Evolutionary conservation across 192 early-diverging fungal genomes (phyloP), one percentile per base, ranked within the genome.

Genomic region (Linnemannia zychae): DNA sequence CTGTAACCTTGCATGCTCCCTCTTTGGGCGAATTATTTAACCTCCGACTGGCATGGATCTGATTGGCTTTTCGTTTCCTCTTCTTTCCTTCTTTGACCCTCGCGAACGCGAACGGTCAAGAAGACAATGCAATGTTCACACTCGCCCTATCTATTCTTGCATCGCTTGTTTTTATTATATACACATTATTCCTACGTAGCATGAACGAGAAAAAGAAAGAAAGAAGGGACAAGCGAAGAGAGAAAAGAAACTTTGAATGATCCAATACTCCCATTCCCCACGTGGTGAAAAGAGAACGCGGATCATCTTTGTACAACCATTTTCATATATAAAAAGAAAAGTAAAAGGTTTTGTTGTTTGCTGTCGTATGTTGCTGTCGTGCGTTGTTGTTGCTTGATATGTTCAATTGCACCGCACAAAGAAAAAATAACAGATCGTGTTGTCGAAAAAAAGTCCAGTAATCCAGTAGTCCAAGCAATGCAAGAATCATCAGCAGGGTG

Each of bases 291-390:
- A 20, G 67, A 24, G 28, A 36, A 33, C n/a, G n/a, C n/a, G n/a
- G n/a, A n/a, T n/a, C 67, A 44, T 44, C 38, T 40, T 69, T 69
- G 37, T 40, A 63, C 57, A 63, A 63, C 57, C 57, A 15, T 63
- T 24, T 44, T 44, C 40, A 44, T n/a, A n/a, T n/a, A 44, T 3
- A 44, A 63, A 63, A 63, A 63, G 57, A 33, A 12, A 63, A 31
- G 28, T 22, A 60, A 60, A 12, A 63, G 24, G 57, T 20, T 57
- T 63, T 63, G 24, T 63, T 31, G 24, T 28, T 28, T 60, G 24
- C 28, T 60, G 24, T 60, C 28, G 50, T 53, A 22, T 57, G 53
- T 11, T 15, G 12, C 31, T 63, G 28, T 31, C 31, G 40, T 44
- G n/a, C 9, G 40, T 44, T 44, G 40, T 44, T 44, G 40, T 44